Evolutionary conservation across 1,284 basidiomycete species (phyloP), one percentile per base, ranked within the genome.

Genomic region (Albatrellus sp.): DNA sequence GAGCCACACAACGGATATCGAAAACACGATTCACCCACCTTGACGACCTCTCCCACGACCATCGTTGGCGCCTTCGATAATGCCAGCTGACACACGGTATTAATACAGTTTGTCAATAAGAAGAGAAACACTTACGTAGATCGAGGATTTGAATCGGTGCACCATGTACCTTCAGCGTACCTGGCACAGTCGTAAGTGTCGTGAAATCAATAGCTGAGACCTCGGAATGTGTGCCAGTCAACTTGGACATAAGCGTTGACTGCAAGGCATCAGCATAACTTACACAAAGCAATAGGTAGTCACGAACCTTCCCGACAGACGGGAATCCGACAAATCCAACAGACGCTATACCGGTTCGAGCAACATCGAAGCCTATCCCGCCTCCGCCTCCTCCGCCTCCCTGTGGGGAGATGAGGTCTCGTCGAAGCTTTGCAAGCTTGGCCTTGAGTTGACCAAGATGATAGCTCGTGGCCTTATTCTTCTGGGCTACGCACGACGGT

Each of bases 201-300:
- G 96, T 99, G 68, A 99, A 99, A 62, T 98, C 94, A 59, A 98
- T 98, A 51, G 88, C 93, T 6, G 96, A 97, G n/a, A 85, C 84
- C 64, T 97, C 92, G 34, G 93, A 98, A 56, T 93, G 88, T 17
- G 94, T 98, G 45, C 96, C 96, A 40, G 94, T 98, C 48, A 99
- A 72, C 60, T 94, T 97, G 37, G 92, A 93, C 94, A 98, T 98
- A 42, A 96, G 70, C 1, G 91, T 96, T 19, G 91, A 97, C 81
- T 98, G 47, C 28, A 36, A 39, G 20, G 30, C 31, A 1, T 45
- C 14, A 47, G 37, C 28, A 34, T 5, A 20, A 24, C 3, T 24
- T 7, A 24, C 7, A 3, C 24, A 24, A 24, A 24, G 24, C 7
- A 3, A 24, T 7, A 7, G 35, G 9, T 35, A 50, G 45, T 35